Evolutionary conservation across 2,329 filamentous ascomycete genomes (phyloP).

Genomic region (Pseudocercospora pini-densiflorae): DNA sequence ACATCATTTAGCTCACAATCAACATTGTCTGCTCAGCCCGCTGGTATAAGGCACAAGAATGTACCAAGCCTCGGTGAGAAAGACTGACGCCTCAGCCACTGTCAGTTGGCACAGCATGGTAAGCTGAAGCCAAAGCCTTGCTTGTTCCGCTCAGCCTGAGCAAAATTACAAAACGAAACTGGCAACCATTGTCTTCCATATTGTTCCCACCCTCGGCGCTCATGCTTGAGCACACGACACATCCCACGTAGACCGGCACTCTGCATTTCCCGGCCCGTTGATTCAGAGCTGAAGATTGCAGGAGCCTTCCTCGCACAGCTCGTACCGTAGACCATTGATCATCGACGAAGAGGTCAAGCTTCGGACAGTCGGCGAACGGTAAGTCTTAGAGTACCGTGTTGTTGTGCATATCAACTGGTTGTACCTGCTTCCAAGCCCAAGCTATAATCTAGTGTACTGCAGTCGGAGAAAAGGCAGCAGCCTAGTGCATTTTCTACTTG

Average conservation of each 20-base stretch:
- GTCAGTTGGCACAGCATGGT: neutral
- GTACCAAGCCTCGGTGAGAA: neutral
- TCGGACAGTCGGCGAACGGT: neutral
- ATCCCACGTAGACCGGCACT: neutral
- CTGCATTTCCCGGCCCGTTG: neutral
- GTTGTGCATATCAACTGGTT: neutral
- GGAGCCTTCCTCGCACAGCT: neutral
- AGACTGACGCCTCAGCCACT: neutral
- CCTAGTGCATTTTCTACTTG: neutral
- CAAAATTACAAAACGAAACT: neutral
- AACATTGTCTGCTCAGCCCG: neutral
- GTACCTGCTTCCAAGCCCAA: neutral
- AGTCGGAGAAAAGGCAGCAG: slow-evolving; percentile 4
- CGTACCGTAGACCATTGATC: neutral
- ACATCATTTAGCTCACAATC: too few relatives aligned
- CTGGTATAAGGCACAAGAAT: neutral
- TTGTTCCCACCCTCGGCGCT: neutral
- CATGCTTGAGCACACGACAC: neutral
- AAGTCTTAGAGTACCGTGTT: slow-evolving; percentile 5
- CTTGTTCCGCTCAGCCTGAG: neutral
- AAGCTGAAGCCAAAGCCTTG: neutral
- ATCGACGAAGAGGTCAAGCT: neutral
- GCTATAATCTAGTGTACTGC: neutral
- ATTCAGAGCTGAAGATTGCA: neutral
- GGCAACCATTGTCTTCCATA: neutral